Percentiles rank a stretch among this genome's conserved stretches.
These are phyloP conservation scores for Aspergillus funiculosus DNA, from an alignment of 495 filamentous ascomycete genomes.

Conservation along the genomic window DNA sequence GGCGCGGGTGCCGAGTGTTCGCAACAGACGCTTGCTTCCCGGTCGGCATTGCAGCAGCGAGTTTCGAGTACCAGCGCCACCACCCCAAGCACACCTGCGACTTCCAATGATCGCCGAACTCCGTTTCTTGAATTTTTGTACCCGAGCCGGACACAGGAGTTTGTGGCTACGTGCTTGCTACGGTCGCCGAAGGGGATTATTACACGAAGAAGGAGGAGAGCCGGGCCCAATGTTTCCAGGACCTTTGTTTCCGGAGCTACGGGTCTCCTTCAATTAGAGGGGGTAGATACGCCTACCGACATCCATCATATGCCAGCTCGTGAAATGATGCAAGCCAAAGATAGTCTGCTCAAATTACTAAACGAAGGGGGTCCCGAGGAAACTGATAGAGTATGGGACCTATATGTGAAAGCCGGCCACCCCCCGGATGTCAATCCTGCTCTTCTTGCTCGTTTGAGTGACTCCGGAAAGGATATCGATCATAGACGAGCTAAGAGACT, in stretches of 20 bases:
- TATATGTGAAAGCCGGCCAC: slow-evolving; percentile 28
- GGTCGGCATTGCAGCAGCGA: slow-evolving; percentile 21
- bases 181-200: slow-evolving; percentile 23
- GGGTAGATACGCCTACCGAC: background rate
- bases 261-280: slow-evolving; percentile 4
- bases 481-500: slow-evolving; percentile 34
- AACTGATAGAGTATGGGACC: slow-evolving; percentile 34
- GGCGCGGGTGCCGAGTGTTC: slow-evolving; percentile 52
- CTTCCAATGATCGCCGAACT: slow-evolving; percentile 18
- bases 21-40: slow-evolving; percentile 37
- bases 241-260: slow-evolving; percentile 28
- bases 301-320: too few relatives aligned
- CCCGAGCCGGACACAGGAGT: slow-evolving; percentile 25
- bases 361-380: slow-evolving; percentile 9
- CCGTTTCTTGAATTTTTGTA: slow-evolving; percentile 42
- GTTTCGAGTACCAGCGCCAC: slow-evolving; percentile 14
- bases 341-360: slow-evolving; percentile 20
- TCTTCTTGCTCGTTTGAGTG: slow-evolving; percentile 36
- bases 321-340: slow-evolving; percentile 8
- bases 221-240: slow-evolving; percentile 21
- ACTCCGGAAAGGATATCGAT: slow-evolving; percentile 31
- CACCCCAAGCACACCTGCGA: slow-evolving; percentile 9
- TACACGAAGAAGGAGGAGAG: slow-evolving; percentile 28
- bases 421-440: slow-evolving; percentile 24
- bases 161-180: slow-evolving; percentile 20